Evolutionary conservation across 2,329 filamentous ascomycete genomes (phyloP), one percentile per base, ranked within the genome.

Genomic region (Onygena corvina): DNA sequence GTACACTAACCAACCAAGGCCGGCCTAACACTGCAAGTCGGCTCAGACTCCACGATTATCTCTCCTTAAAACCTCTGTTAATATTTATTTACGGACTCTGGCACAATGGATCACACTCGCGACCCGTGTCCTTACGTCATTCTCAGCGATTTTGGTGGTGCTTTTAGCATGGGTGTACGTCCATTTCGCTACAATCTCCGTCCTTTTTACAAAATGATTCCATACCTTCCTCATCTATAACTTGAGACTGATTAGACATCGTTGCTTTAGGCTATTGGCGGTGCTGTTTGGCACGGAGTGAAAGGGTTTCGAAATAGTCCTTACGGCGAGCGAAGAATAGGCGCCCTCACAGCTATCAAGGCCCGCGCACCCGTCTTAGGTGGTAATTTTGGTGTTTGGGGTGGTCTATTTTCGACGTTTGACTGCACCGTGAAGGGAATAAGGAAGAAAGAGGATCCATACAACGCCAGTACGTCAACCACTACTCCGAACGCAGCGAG

Each of bases 301-400:
- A 98, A 98, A 73, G 92, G 89, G 52, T 92, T 87, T 72, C 76
- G 88, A 65, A 93, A 86, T 72, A 86, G 81, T 52, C 86, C 86
- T 31, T 87, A 94, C 67, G 92, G 92, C 66, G 92, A 98, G 75
- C 80, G 92, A 66, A 79, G 90, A 67, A 90, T 96, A 75, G 92
- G 92, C 66, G 86, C 92, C 59, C 77, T 98, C 71, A 95, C 90
- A 61, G 92, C 92, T 53, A 88, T 98, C 71, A 98, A 98, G 76
- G 89, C 92, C 64, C 84, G 92, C 64, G 92, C 92, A 35, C 92
- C 92, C 2, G 90, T 96, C 29, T 78, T 96, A 44, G 92, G 92
- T 63, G 92, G 92, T 62, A 98, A 98, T 75, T 98, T 96, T 61
- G 90, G 90, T 61, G 87, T 94, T 50, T 96, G 92, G 90, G 90